Base-by-base conservation (phyloP, 148 eudicot species). In the Cornus florida region DNA sequence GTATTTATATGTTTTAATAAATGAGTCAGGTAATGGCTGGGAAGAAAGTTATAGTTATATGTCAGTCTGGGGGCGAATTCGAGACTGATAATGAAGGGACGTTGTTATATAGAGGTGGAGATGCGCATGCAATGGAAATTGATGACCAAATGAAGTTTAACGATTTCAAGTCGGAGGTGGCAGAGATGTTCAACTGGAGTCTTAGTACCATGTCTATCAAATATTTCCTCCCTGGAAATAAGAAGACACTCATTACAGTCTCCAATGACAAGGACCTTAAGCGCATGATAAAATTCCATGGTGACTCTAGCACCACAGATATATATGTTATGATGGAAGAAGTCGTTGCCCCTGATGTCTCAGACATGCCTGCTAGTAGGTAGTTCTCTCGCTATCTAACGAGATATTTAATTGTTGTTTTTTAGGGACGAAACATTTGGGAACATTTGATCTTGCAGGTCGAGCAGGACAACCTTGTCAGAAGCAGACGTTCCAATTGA, bases 51-150 rank as follows among this genome's bases (percentile, higher is more conserved):
- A 95, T 95, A 74, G 93, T 92, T 31, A 93, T 95, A 68, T 95
- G 97, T 78, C 98, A 89, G 68, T 91, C 91, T 0, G 97, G 97
- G 6, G 98, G 98, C 28, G 88, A 82, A 79, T 93, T 93, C 72
- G 87, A 86, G 82, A 80, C 85, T 0, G 88, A 85, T 81, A 69
- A 76, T 43, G 90, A 92, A 75, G 98, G 94, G 19, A 32, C 75
- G 16, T 82, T 95, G 85, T 77, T 83, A 31, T 95, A 95, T 82
- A 82, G 78, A 84, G 97, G 97, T 57, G 98, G 98, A 62, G 98
- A 95, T 83, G 98, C 98, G 79, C 98, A 93, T 87, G 98, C 98
- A 57, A 92, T 95, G 88, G 96, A 93, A 76, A 88, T 95, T 56
- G 90, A 89, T 69, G 91, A 86, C 23, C 79, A 87, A 75, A 84